Conservation (phyloP, 148 eudicot species). For the Vaccinium myrtillus region DNA sequence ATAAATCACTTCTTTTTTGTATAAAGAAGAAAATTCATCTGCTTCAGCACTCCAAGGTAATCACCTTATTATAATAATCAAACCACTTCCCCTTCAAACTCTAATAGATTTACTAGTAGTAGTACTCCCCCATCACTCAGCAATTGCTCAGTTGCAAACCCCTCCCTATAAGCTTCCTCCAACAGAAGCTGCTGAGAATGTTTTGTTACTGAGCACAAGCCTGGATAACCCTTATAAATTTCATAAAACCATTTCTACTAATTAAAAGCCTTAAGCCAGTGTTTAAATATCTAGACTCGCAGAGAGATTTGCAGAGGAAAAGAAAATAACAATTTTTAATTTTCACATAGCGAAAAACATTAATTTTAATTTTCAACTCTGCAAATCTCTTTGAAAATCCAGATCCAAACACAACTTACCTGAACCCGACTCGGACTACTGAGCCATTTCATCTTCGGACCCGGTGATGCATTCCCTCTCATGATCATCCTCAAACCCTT, state of each 20-base stretch:
- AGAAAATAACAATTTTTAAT: neutral
- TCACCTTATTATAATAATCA: constrained; percentile 16
- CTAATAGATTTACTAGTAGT: neutral
- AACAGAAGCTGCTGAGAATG: constrained; percentile 20
- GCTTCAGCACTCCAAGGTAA: constrained; percentile 47
- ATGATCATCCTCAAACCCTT: constrained; percentile 40
- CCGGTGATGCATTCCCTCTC: constrained; percentile 34
- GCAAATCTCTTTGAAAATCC: neutral
- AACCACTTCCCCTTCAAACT: constrained; percentile 9
- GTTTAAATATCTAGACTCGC: neutral
- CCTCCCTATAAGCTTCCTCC: constrained; percentile 18
- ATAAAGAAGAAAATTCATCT: constrained; percentile 47
- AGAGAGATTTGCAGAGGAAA: neutral
- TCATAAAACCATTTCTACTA: neutral
- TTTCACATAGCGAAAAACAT: neutral
- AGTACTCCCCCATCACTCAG: constrained; percentile 18
- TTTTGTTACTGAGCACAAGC: constrained; percentile 48
- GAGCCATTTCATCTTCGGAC: constrained; percentile 40
- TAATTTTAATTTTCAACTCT: neutral
- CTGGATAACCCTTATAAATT: constrained; percentile 9
- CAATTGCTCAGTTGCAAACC: constrained; percentile 23
- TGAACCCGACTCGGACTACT: constrained; percentile 1
- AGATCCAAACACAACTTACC: constrained; percentile 10
- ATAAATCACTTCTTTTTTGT: neutral
- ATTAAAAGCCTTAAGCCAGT: neutral